phyloP scores from a whole-genome alignment of 805 yeast species.

The Cyberlindnera meyerae region DNA sequence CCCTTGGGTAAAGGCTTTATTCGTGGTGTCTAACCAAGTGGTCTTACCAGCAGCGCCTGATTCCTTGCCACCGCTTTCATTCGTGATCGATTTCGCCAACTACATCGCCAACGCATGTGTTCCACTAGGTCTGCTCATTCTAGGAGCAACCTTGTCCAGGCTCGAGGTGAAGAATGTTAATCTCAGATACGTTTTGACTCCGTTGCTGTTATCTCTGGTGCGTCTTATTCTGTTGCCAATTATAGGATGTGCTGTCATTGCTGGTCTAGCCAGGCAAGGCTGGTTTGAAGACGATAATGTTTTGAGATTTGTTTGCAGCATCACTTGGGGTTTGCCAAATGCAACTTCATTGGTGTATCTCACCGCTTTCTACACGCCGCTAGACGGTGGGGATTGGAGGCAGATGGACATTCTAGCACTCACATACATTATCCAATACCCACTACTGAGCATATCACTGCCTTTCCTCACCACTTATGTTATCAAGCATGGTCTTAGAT shows the following conservation, averaged over 20 bases:
- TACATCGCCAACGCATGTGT: conserved; percentile 88
- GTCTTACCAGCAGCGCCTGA: conserved; percentile 78
- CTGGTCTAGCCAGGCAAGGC: conserved; percentile 59
- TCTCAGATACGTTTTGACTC: conserved; percentile 35
- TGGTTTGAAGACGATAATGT: conserved; percentile 54
- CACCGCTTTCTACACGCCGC: conserved; percentile 80
- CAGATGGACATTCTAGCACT: conserved; percentile 18
- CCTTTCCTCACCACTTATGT: conserved; percentile 21
- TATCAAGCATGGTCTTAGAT: conserved; percentile 8
- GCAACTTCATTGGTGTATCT: conserved; percentile 86
- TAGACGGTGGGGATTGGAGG: conserved; percentile 14
- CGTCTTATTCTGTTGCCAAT: conserved; percentile 75
- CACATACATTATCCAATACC: conserved; percentile 23
- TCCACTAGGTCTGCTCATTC: conserved; percentile 75
- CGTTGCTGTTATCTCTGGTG: conserved; percentile 49
- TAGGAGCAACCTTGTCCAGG: conserved; percentile 89
- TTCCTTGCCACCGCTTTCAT: conserved; percentile 78
- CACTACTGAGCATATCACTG: conserved; percentile 21
- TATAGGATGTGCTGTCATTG: conserved; percentile 63
- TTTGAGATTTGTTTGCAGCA: conserved; percentile 67
- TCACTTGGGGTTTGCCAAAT: conserved; percentile 79
- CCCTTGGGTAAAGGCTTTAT: conserved; percentile 81
- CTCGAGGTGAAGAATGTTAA: conserved; percentile 50
- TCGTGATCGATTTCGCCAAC: conserved; percentile 72
- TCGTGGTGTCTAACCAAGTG: conserved; percentile 42